These are phyloP conservation scores for Cercospora sp. DNA, from an alignment of 2,329 filamentous ascomycete genomes.

Conservation along the genomic window DNA sequence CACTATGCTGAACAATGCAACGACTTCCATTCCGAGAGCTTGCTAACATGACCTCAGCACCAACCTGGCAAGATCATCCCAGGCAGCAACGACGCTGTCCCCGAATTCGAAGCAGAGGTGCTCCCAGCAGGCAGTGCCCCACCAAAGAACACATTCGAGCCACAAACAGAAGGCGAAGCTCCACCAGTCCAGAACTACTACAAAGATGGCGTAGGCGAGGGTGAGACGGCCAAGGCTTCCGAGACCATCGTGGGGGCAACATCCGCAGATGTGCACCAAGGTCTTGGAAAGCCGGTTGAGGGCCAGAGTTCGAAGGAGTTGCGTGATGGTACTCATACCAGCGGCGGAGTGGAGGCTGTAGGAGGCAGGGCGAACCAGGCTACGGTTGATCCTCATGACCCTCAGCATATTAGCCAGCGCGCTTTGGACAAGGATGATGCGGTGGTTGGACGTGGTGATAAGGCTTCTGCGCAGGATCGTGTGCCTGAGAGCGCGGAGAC, in stretches of 20 bases:
- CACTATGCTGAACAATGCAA: neutral
- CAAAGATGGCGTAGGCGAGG: conserved; percentile 44
- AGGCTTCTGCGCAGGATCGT: conserved; percentile 39
- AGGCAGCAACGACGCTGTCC: conserved; percentile 55
- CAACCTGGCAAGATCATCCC: conserved; percentile 59
- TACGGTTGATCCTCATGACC: conserved; percentile 36
- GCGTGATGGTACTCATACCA: conserved; percentile 45
- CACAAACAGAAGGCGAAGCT: conserved; percentile 43
- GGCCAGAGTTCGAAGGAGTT: conserved; percentile 53
- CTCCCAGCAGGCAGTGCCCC: conserved; percentile 66
- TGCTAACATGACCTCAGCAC: conserved; percentile 51
- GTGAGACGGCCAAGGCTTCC: conserved; percentile 45
- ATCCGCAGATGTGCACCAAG: conserved; percentile 55
- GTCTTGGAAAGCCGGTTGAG: conserved; percentile 53
- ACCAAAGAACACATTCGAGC: conserved; percentile 45
- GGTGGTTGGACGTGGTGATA: conserved; percentile 37
- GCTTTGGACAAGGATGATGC: conserved; percentile 42
- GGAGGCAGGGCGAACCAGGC: conserved; percentile 35
- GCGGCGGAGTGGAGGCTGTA: conserved; percentile 44
- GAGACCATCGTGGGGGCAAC: conserved; percentile 54
- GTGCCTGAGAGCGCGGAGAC: conserved; percentile 36
- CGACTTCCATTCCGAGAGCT: neutral
- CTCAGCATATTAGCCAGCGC: conserved; percentile 41
- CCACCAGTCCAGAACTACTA: conserved; percentile 45
- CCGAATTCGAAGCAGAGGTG: conserved; percentile 64